These are phyloP conservation scores for Alnus glutinosa DNA, from an alignment of 306 rosid species.

Conservation along the genomic window DNA sequence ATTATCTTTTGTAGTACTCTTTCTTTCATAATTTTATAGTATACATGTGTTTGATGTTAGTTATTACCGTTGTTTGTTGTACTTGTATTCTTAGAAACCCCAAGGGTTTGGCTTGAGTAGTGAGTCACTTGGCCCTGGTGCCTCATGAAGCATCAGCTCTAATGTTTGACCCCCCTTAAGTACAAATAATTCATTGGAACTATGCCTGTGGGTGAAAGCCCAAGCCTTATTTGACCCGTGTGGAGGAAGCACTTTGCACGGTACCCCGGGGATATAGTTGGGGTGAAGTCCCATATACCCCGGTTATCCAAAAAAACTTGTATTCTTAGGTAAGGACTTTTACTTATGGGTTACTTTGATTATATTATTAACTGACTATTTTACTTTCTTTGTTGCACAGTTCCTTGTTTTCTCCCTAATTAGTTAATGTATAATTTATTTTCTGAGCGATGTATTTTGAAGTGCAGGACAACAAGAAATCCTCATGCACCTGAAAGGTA, in stretches of 20 bases:
- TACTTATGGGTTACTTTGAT: not conserved
- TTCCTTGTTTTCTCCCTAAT: constrained; percentile 21
- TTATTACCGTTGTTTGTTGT: not conserved
- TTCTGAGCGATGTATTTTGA: constrained; percentile 31
- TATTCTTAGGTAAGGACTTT: constrained; percentile 1
- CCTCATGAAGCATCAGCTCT: no score
- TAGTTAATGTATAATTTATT: not conserved
- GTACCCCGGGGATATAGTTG: no score
- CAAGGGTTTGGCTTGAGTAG: no score
- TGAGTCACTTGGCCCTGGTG: no score
- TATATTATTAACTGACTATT: not conserved
- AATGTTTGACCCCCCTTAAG: no score
- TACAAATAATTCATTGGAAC: no score
- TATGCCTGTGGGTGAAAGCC: no score
- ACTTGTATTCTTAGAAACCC: not conserved
- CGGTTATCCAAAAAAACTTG: not conserved
- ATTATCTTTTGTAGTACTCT: not conserved
- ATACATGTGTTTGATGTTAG: not conserved
- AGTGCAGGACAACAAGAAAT: constrained; percentile 84
- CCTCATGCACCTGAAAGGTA: constrained; percentile 94
- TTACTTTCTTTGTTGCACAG: not conserved
- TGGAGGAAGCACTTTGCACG: no score
- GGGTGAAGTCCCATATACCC: no score
- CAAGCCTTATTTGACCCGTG: no score
- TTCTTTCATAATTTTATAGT: not conserved